Evolutionary conservation across 352 stramenopile genomes (phyloP).

Genomic region (Globisporangium acanthophoron): DNA sequence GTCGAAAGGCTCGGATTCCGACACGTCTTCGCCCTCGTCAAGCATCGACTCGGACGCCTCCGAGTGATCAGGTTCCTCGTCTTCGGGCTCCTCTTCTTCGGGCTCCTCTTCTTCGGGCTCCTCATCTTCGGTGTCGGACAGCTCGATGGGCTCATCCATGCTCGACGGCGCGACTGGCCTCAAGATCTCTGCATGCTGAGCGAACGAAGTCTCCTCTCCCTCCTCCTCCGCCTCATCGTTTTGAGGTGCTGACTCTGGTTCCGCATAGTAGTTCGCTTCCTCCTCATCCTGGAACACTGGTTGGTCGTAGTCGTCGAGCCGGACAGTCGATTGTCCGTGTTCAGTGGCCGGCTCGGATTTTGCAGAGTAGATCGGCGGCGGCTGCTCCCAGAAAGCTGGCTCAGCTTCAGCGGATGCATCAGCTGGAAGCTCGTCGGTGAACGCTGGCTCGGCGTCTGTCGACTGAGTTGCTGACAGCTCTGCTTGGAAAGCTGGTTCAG

Average conservation of each 20-base stretch:
- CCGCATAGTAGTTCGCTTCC: slow-evolving; percentile 19
- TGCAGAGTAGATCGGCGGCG: neutral
- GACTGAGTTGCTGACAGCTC: neutral
- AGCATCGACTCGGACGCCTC: neutral
- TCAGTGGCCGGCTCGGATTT: neutral
- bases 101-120: neutral
- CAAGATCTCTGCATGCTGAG: neutral
- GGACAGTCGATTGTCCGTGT: neutral
- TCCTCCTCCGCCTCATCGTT: slow-evolving; percentile 31
- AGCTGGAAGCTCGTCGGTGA: neutral
- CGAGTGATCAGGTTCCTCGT: neutral
- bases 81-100: neutral
- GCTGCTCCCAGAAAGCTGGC: neutral
- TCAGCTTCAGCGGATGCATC: neutral
- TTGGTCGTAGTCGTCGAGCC: neutral
- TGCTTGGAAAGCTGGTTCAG: neutral
- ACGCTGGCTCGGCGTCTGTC: neutral
- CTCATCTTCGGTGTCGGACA: neutral
- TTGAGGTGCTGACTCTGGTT: slow-evolving; percentile 1
- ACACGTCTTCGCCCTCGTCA: neutral
- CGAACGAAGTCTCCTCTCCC: neutral
- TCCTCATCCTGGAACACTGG: slow-evolving; percentile 20
- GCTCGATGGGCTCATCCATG: neutral
- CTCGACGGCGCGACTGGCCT: neutral
- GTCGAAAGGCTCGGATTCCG: neutral